Conservation (phyloP, 2,329 filamentous ascomycete genomes). For the Fusarium haematococcum region DNA sequence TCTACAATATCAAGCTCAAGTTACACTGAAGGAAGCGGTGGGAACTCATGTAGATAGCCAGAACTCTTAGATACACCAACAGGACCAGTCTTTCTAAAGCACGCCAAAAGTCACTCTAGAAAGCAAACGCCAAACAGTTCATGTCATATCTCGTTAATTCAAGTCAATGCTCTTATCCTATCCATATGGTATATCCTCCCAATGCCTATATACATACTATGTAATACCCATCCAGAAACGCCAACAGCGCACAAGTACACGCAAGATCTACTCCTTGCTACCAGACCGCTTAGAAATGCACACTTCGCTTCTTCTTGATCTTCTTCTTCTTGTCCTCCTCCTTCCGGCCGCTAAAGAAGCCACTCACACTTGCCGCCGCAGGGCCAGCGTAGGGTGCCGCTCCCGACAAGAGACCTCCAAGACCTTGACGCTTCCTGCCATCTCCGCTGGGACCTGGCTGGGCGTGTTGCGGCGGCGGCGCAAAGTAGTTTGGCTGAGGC, state of each 20-base stretch:
- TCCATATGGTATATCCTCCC: constrained; percentile 43
- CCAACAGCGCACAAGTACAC: constrained; percentile 5
- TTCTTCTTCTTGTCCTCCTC: constrained; percentile 57
- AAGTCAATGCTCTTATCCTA: constrained; percentile 12
- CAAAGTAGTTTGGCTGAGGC: constrained; percentile 36
- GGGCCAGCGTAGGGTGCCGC: constrained; percentile 50
- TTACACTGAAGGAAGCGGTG: background rate
- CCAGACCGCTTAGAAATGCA: constrained; percentile 53
- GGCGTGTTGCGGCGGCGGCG: constrained; percentile 39
- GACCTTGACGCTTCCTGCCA: constrained; percentile 42
- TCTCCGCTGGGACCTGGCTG: constrained; percentile 30
- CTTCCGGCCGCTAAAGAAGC: constrained; percentile 54
- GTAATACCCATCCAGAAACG: constrained; percentile 13
- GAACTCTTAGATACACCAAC: background rate
- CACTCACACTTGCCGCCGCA: constrained; percentile 59
- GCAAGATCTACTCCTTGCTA: background rate
- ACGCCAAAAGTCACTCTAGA: background rate
- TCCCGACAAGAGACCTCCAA: constrained; percentile 48
- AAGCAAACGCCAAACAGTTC: background rate
- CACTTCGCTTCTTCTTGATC: constrained; percentile 61
- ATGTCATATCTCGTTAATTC: constrained; percentile 7
- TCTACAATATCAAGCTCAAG: background rate
- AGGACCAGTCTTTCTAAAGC: background rate
- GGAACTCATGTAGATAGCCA: background rate
- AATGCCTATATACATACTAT: constrained; percentile 7